These are phyloP conservation scores for Penicillium sp. DNA, from an alignment of 2,329 filamentous ascomycete genomes.

Conservation along the genomic window DNA sequence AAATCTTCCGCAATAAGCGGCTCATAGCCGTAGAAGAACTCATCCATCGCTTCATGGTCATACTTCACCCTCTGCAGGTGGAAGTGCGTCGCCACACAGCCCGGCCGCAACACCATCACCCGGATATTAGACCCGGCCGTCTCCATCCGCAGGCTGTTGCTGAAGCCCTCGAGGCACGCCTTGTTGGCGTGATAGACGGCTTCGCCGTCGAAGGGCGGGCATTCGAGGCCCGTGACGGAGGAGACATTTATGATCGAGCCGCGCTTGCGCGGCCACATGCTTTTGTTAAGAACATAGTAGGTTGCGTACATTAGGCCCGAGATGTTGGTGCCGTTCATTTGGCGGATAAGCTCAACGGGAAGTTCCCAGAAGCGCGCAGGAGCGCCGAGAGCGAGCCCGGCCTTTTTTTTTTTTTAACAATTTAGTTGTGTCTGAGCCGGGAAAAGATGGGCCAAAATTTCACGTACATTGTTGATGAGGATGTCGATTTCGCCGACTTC, in stretches of 20 bases:
- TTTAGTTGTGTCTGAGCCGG: neutral
- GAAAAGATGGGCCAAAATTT: neutral
- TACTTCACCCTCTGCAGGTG: slow-evolving; percentile 53
- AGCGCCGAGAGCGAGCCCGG: slow-evolving; percentile 54
- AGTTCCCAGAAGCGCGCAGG: slow-evolving; percentile 50
- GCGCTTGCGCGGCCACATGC: slow-evolving; percentile 44
- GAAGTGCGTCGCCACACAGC: slow-evolving; percentile 56
- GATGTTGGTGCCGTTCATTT: slow-evolving; percentile 56
- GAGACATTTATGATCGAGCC: slow-evolving; percentile 58
- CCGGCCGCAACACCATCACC: slow-evolving; percentile 54
- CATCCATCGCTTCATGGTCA: slow-evolving; percentile 49
- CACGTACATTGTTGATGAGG: slow-evolving; percentile 52
- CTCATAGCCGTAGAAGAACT: slow-evolving; percentile 51
- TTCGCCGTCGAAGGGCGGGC: slow-evolving; percentile 56
- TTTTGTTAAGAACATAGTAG: slow-evolving; percentile 51
- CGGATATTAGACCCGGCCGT: slow-evolving; percentile 52
- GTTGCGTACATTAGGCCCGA: slow-evolving; percentile 54
- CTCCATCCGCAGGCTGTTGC: slow-evolving; percentile 56
- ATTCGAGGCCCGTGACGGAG: slow-evolving; percentile 53
- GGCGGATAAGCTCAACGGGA: slow-evolving; percentile 47
- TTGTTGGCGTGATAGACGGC: slow-evolving; percentile 56
- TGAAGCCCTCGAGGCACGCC: slow-evolving; percentile 55
- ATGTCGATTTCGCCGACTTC: slow-evolving; percentile 49
- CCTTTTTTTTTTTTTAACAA: slow-evolving; percentile 30
- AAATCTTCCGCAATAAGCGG: no score